Percentiles rank a stretch among this genome's conserved stretches.
phyloP scores from a whole-genome alignment of 192 early-diverging fungal species.

The Cetraspora pellucida region DNA sequence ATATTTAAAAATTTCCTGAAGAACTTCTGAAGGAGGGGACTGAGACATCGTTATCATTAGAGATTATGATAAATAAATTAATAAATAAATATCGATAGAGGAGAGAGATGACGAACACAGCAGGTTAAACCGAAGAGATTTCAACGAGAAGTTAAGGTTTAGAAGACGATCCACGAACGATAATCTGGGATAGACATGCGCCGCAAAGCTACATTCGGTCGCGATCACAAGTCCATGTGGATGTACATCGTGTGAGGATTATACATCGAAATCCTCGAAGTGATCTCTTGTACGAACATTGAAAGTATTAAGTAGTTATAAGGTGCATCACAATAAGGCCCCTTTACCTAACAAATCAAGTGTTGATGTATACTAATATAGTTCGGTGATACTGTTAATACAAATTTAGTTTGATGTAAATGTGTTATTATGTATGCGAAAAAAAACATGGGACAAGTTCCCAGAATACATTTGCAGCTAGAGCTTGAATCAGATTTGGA shows the following conservation, averaged over 20 bases:
- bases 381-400: too few relatives aligned
- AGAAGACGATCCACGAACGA: background rate
- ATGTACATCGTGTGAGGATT: background rate
- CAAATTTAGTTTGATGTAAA: too few relatives aligned
- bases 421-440: too few relatives aligned
- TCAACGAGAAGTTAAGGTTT: background rate
- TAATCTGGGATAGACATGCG: slow-evolving; percentile 12
- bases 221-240: slow-evolving; percentile 15
- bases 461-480: too few relatives aligned
- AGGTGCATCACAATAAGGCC: too few relatives aligned
- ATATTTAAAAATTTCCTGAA: slow-evolving; percentile 3
- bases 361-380: too few relatives aligned
- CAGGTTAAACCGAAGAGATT: background rate
- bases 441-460: too few relatives aligned
- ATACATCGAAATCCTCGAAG: too few relatives aligned
- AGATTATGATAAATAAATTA: background rate
- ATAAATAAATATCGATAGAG: background rate
- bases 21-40: background rate
- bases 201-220: background rate
- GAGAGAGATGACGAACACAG: background rate
- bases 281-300: too few relatives aligned
- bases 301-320: too few relatives aligned
- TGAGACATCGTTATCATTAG: background rate
- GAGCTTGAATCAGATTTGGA: too few relatives aligned
- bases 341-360: too few relatives aligned